phyloP scores from a whole-genome alignment of 1,139 yeast species.

The Pichia sp. region DNA sequence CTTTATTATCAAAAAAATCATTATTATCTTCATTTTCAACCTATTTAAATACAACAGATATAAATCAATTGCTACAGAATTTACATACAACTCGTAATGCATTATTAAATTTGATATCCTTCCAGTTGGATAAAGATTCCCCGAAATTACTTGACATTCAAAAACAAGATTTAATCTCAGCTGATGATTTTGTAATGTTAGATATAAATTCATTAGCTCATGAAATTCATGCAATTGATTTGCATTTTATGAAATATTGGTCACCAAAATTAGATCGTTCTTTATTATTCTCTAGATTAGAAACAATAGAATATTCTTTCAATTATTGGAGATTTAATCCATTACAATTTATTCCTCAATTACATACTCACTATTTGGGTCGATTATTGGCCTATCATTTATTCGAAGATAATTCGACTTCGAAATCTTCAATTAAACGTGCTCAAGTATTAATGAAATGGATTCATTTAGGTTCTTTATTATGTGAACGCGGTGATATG shows the following conservation, averaged over 20 bases:
- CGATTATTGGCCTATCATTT: constrained; percentile 66
- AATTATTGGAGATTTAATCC: constrained; percentile 45
- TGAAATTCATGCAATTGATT: constrained; percentile 53
- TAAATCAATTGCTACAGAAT: background rate
- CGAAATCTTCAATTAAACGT: constrained; percentile 38
- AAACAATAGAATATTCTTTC: constrained; percentile 31
- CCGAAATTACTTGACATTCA: background rate
- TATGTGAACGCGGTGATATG: constrained; percentile 86
- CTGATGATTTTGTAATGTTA: constrained; percentile 38
- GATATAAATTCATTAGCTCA: constrained; percentile 47
- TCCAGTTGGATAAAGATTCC: constrained; percentile 9
- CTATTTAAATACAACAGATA: background rate
- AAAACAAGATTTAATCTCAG: constrained; percentile 17
- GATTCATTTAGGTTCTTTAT: constrained; percentile 76
- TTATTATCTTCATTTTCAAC: too few species aligned
- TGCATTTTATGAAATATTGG: constrained; percentile 59
- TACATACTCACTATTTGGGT: constrained; percentile 72
- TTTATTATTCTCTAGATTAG: constrained; percentile 37
- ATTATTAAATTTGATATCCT: constrained; percentile 26
- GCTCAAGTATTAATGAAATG: constrained; percentile 73
- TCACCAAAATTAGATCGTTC: constrained; percentile 65
- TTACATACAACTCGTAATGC: constrained; percentile 28
- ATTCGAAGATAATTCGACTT: constrained; percentile 40
- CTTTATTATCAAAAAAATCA: constrained; percentile 30
- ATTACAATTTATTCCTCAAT: constrained; percentile 59